Evolutionary conservation across 2,329 filamentous ascomycete genomes (phyloP), one percentile per base, ranked within the genome.

Genomic region (Volutella citrinella): DNA sequence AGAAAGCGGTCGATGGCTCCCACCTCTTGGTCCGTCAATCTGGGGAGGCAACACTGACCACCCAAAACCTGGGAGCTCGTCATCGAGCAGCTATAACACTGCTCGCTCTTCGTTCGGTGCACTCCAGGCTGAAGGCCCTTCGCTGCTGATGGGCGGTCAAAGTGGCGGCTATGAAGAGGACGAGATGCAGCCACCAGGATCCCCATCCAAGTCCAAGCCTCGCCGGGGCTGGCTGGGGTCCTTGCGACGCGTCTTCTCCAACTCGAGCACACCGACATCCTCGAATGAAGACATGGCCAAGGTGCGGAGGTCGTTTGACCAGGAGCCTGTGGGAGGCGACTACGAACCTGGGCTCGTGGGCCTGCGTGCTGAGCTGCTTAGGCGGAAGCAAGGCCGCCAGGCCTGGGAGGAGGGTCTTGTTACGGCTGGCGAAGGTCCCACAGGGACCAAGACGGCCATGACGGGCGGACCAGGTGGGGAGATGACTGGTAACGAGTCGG

Each of bases 171-270:
- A 63, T 7, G 61, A 67, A 9, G 57, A 64, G 6, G 55, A 61
- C 14, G 57, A 59, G 14, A n/a, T 51, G 56, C 20, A 52, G 50
- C 8, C 55, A n/a, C 66, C 73, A 3, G 68, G 74, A 1, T 77
- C 74, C 32, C 70, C 80, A 14, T 77, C 76, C 54, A 73, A 81
- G 63, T 63, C 51, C 10, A 80, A 78, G 52, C 64, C 69, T 25
- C 61, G 70, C 5, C 64, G 72, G n/a, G 74, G 74, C 16, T 87
- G 82, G 80, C 65, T 89, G 10, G 83, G 83, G 15, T 85, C 78
- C 29, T 58, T 89, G 14, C 71, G 77, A 13, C 72, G 82, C 22
- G 81, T 82, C 10, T 76, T 87, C 26, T 62, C 59, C 31, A 70
- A 63, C 24, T 72, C 72, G 8, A 51, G 49, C 17, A 52, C 54